phyloP scores from a whole-genome alignment of 805 yeast species.

The Saturnispora dispora region DNA sequence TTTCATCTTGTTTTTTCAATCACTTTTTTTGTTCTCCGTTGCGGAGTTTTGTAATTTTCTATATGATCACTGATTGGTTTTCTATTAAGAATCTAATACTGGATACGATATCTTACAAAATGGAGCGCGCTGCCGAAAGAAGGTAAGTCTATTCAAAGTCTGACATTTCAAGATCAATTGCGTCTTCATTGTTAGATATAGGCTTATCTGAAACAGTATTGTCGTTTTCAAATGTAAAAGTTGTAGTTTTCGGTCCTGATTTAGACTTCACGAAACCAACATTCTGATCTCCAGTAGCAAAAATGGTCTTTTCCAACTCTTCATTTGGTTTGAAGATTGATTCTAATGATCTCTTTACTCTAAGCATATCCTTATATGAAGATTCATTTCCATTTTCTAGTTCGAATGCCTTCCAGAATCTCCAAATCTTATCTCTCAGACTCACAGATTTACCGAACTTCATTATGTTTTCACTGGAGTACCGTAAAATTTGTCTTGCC shows the following conservation, averaged over 20 bases:
- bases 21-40: not conserved
- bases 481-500: constrained; percentile 54
- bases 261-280: constrained; percentile 42
- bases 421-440: constrained; percentile 41
- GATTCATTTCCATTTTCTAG: constrained; percentile 59
- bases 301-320: constrained; percentile 12
- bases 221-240: constrained; percentile 16
- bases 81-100: not conserved
- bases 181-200: constrained; percentile 41
- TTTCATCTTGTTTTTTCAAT: not conserved
- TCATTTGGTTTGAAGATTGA: constrained; percentile 16
- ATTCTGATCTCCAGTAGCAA: constrained; percentile 22
- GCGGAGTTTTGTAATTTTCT: not conserved
- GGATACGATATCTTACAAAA: not conserved
- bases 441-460: constrained; percentile 23
- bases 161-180: constrained; percentile 45
- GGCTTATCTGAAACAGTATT: not conserved
- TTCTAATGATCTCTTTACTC: constrained; percentile 39
- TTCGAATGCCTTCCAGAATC: constrained; percentile 68
- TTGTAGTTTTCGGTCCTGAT: constrained; percentile 28
- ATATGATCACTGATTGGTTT: not conserved
- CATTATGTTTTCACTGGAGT: constrained; percentile 38
- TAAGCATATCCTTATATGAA: constrained; percentile 65
- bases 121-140: no score
- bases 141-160: constrained; percentile 2